Percentiles rank a stretch among this genome's conserved stretches.
These are phyloP conservation scores for Mortierella sp. DNA, from an alignment of 371 early-diverging fungal genomes.

Conservation along the genomic window DNA sequence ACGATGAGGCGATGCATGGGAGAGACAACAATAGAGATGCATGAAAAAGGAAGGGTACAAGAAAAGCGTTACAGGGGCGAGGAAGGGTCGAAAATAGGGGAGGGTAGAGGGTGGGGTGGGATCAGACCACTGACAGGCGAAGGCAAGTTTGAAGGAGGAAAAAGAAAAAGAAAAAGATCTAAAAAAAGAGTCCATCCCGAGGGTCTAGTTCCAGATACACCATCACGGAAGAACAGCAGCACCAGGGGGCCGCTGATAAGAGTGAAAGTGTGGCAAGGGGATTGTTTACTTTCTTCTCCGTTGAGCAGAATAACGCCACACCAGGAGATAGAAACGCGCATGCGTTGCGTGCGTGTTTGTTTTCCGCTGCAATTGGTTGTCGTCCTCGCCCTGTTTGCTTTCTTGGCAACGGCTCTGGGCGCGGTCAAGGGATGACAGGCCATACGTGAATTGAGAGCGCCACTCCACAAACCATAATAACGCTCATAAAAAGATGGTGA, in stretches of 20 bases:
- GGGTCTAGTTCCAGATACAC: too few species aligned
- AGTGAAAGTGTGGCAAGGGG: too few species aligned
- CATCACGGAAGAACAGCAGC: too few species aligned
- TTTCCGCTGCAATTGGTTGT: background rate
- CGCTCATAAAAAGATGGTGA: background rate
- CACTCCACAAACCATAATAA: background rate
- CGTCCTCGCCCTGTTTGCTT: background rate
- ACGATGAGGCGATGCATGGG: conserved; percentile 6
- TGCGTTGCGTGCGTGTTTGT: too few species aligned
- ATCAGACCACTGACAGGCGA: background rate
- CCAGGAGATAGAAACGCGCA: background rate
- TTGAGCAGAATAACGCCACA: background rate
- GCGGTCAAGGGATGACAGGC: background rate
- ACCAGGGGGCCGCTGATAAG: too few species aligned
- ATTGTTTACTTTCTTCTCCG: background rate
- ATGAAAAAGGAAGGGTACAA: conserved; percentile 4
- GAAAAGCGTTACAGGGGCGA: background rate
- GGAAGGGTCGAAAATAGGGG: background rate
- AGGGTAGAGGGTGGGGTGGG: background rate
- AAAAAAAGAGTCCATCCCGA: background rate
- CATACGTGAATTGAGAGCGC: background rate
- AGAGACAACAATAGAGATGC: conserved; percentile 4
- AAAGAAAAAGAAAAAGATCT: background rate
- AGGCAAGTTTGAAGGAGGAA: background rate
- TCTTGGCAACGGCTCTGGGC: background rate